Percentiles rank a stretch among this genome's conserved stretches.
phyloP scores from a whole-genome alignment of 2,329 filamentous ascomycete genomes.

The Thermothelomyces thermophilus region DNA sequence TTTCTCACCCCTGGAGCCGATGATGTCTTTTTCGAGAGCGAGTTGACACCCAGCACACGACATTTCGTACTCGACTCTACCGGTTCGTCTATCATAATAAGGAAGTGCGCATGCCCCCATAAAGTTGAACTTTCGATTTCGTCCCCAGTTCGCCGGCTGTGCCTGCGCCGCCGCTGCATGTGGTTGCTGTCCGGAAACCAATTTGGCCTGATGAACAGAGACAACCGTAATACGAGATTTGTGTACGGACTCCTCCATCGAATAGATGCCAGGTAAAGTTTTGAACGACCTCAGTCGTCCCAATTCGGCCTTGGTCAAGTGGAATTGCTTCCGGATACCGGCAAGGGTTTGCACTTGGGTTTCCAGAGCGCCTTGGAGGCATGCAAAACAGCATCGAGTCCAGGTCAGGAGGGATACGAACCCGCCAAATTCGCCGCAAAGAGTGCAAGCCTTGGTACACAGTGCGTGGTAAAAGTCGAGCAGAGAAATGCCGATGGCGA shows the following conservation, averaged over 20 bases:
- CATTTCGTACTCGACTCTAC: slow-evolving; percentile 27
- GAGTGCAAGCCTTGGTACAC: slow-evolving; percentile 25
- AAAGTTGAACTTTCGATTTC: slow-evolving; percentile 24
- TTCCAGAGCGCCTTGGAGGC: slow-evolving; percentile 23
- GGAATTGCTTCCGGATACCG: slow-evolving; percentile 18
- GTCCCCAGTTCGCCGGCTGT: slow-evolving; percentile 14
- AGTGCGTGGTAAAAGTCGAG: slow-evolving; percentile 24
- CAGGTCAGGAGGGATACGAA: slow-evolving; percentile 27
- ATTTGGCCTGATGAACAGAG: slow-evolving; percentile 4
- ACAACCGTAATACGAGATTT: slow-evolving; percentile 11
- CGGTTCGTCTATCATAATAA: slow-evolving; percentile 25
- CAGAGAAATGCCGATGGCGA: slow-evolving; percentile 24
- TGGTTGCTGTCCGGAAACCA: not conserved
- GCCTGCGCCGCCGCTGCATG: not conserved
- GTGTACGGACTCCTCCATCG: slow-evolving; percentile 1
- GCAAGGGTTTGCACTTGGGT: slow-evolving; percentile 22
- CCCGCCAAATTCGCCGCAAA: slow-evolving; percentile 25
- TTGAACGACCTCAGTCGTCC: slow-evolving; percentile 25
- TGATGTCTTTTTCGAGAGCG: slow-evolving; percentile 23
- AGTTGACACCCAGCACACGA: slow-evolving; percentile 31
- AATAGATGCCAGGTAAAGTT: slow-evolving; percentile 27
- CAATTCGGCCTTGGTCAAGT: slow-evolving; percentile 20
- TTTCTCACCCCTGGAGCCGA: slow-evolving; percentile 1
- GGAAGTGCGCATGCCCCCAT: slow-evolving; percentile 28
- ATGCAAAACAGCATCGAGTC: slow-evolving; percentile 28